Base-by-base conservation (phyloP, 2,329 filamentous ascomycete genomes). In the Trichoderma polysporum region DNA sequence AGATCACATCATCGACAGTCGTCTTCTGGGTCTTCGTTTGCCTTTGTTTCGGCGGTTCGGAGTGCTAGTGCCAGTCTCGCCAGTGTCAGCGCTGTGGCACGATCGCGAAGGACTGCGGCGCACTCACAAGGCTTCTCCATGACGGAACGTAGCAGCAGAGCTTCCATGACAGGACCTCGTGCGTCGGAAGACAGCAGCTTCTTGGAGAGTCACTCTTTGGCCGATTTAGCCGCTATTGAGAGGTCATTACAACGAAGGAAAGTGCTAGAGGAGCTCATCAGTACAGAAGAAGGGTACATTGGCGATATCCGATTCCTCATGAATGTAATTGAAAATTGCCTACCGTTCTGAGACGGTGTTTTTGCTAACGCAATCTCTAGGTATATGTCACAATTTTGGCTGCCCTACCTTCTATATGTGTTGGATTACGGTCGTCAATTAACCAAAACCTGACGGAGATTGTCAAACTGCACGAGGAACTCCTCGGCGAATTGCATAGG, bases 241-340 rank as follows among this genome's bases (percentile, higher is more conserved):
- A 87, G 94, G 62, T 87, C 92, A 1, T 78, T 91, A 22, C 91
- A 93, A 73, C 87, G 95, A 68, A 88, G 92, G 15, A 88, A 90
- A 69, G 88, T 97, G 45, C 79, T 98, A 39, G 91, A 95, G 74
- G 95, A 98, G 79, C 82, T 98, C 59, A 88, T 97, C 68, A 86
- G 81, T 66, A 97, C 94, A 0, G 95, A 98, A 77, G 91, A 95
- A 75, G 88, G 90, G 73, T 98, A 98, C 76, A 89, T 98, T 72
- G 88, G 90, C 17, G 94, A 97, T 73, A 79, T 98, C 67, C 92
- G 92, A 72, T 93, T 95, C 70, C 82, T 98, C 68, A 90, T 91
- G 76, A 93, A 96, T 79, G 94, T 94, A 80, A 75, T 88, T 74
- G 47, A 15, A 41, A 4, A 1, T 8, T 13, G 2, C 33, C 2